A percentile compares a stretch with the other conserved stretches of the same genome.
phyloP scores from a whole-genome alignment of 2,329 filamentous ascomycete genomes.

The Bretziella fagacearum region DNA sequence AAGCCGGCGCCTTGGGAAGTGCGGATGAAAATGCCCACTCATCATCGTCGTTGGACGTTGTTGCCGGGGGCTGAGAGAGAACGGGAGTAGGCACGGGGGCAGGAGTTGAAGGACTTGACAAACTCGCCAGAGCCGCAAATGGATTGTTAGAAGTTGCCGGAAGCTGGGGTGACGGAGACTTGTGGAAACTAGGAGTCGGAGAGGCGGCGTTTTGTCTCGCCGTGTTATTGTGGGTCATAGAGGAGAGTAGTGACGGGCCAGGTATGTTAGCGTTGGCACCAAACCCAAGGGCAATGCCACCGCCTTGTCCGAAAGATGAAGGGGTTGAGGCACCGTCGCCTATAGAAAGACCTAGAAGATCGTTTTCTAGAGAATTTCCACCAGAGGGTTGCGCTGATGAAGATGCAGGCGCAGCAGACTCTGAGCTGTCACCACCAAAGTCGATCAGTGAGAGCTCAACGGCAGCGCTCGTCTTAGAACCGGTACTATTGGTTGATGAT shows the following conservation, averaged over 20 bases:
- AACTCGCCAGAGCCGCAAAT: slow-evolving; percentile 31
- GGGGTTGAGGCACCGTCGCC: slow-evolving; percentile 32
- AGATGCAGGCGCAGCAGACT: slow-evolving; percentile 30
- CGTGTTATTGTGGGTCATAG: slow-evolving; percentile 42
- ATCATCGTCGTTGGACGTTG: slow-evolving; percentile 46
- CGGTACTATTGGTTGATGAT: slow-evolving; percentile 2
- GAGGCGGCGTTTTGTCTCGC: slow-evolving; percentile 27
- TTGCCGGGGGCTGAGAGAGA: slow-evolving; percentile 17
- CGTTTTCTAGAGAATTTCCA: slow-evolving; percentile 50
- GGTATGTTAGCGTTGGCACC: slow-evolving; percentile 51
- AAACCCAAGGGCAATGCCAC: slow-evolving; percentile 70
- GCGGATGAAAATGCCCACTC: slow-evolving; percentile 91
- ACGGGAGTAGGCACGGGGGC: slow-evolving; percentile 19
- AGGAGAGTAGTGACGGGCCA: slow-evolving; percentile 46
- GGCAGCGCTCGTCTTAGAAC: slow-evolving; percentile 31
- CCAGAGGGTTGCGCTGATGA: slow-evolving; percentile 31
- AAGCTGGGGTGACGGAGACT: slow-evolving; percentile 25
- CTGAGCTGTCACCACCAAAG: slow-evolving; percentile 47
- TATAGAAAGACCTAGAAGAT: slow-evolving; percentile 76
- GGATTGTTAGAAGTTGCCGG: slow-evolving; percentile 27
- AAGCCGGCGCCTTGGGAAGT: slow-evolving; percentile 42
- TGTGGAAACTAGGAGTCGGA: slow-evolving; percentile 29
- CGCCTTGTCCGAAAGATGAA: slow-evolving; percentile 50
- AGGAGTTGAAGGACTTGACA: slow-evolving; percentile 15
- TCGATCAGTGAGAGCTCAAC: slow-evolving; percentile 88